phyloP scores from a whole-genome alignment of 495 filamentous ascomycete genomes.

The Neohortaea acidophila region DNA sequence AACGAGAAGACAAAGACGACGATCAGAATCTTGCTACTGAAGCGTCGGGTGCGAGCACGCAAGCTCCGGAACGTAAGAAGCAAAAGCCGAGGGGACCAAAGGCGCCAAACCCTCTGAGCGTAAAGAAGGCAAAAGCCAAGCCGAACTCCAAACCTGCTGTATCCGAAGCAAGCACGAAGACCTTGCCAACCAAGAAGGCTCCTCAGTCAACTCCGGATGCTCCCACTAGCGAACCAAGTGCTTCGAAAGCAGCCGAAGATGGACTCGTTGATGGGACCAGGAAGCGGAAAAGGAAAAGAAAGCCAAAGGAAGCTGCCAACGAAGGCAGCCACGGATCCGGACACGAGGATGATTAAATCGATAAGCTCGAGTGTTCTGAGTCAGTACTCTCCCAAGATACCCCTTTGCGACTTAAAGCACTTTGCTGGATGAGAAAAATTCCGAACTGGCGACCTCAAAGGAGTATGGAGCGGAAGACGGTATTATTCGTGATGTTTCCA shows the following conservation, averaged over 20 bases:
- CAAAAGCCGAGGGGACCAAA: constrained; percentile 55
- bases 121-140: constrained; percentile 57
- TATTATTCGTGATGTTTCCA: no score
- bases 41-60: constrained; percentile 16
- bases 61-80: constrained; percentile 39
- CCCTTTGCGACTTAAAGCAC: no score
- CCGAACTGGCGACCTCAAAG: no score
- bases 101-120: constrained; percentile 73
- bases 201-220: constrained; percentile 9
- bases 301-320: constrained; percentile 1
- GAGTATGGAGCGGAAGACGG: no score
- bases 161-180: no score
- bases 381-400: no score
- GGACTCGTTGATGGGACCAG: constrained; percentile 2
- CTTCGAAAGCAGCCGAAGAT: not conserved
- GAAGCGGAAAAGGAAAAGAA: constrained; percentile 15
- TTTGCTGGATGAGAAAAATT: no score
- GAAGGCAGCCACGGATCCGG: not conserved
- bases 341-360: no score
- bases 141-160: constrained; percentile 2
- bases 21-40: constrained; percentile 26
- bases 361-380: no score
- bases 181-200: constrained; percentile 6
- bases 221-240: not conserved
- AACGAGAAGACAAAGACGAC: constrained; percentile 35